Percentiles rank a stretch among this genome's conserved stretches.
Conservation (phyloP, 805 yeast genomes). For the Clavispora vitiphila region DNA sequence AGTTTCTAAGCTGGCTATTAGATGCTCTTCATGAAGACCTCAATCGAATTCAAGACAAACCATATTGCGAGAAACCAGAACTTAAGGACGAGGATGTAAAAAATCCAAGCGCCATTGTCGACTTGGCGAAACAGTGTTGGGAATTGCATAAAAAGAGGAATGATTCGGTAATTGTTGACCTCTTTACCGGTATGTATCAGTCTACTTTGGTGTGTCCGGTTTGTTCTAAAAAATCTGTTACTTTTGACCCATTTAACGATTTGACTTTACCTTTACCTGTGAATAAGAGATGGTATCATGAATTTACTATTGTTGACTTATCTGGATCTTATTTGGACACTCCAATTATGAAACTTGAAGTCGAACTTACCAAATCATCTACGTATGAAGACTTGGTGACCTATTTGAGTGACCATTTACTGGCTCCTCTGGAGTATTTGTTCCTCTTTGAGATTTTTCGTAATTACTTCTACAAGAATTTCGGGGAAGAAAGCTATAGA, state of each 20-base stretch:
- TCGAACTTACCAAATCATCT: slow-evolving; percentile 65
- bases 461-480: slow-evolving; percentile 61
- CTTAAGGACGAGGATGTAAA: slow-evolving; percentile 55
- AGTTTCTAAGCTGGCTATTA: slow-evolving; percentile 77
- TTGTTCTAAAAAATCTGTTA: slow-evolving; percentile 73
- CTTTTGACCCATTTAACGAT: slow-evolving; percentile 93
- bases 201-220: slow-evolving; percentile 86
- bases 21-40: slow-evolving; percentile 92
- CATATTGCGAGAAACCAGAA: slow-evolving; percentile 87
- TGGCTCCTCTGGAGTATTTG: slow-evolving; percentile 22
- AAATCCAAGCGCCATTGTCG: slow-evolving; percentile 47
- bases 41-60: slow-evolving; percentile 76
- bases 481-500: slow-evolving; percentile 51
- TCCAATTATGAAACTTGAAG: slow-evolving; percentile 51
- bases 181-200: slow-evolving; percentile 87
- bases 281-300: slow-evolving; percentile 64
- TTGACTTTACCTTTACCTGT: slow-evolving; percentile 86
- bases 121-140: slow-evolving; percentile 77
- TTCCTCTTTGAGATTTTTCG: slow-evolving; percentile 49
- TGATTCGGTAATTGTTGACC: slow-evolving; percentile 77
- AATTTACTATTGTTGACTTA: slow-evolving; percentile 59
- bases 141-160: slow-evolving; percentile 70
- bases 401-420: slow-evolving; percentile 50
- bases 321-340: slow-evolving; percentile 25
- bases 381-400: slow-evolving; percentile 58